These are phyloP conservation scores for Penicillium olsonii DNA, from an alignment of 2,329 filamentous ascomycete genomes.

Conservation along the genomic window DNA sequence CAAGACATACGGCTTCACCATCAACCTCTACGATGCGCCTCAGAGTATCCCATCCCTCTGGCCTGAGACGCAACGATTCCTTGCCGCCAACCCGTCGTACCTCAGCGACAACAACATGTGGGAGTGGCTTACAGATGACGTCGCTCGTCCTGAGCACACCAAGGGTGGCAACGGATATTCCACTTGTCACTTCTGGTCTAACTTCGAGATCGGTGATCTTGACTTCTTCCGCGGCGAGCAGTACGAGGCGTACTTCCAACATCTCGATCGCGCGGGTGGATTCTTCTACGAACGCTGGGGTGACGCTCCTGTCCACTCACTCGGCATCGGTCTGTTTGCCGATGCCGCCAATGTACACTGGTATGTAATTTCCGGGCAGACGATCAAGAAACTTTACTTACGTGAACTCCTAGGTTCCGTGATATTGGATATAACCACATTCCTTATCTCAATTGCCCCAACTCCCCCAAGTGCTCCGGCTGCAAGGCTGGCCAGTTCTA, in stretches of 20 bases:
- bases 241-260: conserved; percentile 95
- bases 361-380: conserved; percentile 54
- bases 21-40: conserved; percentile 92
- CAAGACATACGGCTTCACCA: conserved; percentile 98
- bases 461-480: conserved; percentile 87
- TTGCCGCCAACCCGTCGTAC: conserved; percentile 80
- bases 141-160: conserved; percentile 76
- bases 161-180: conserved; percentile 86
- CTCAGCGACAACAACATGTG: conserved; percentile 82
- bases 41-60: conserved; percentile 83
- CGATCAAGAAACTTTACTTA: conserved; percentile 4
- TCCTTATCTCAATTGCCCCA: conserved; percentile 98
- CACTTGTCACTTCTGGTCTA: conserved; percentile 99
- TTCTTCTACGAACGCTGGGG: conserved; percentile 99
- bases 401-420: conserved; percentile 73
- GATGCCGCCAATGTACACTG: conserved; percentile 90
- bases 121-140: conserved; percentile 80
- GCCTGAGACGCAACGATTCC: conserved; percentile 93
- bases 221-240: conserved; percentile 85
- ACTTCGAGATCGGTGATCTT: conserved; percentile 95
- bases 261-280: conserved; percentile 87
- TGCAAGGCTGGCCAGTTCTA: conserved; percentile 87
- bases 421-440: conserved; percentile 99
- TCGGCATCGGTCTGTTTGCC: conserved; percentile 88
- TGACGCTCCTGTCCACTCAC: conserved; percentile 94